Base-by-base conservation (phyloP, 2,329 filamentous ascomycete species). In the Bisporella sp. region DNA sequence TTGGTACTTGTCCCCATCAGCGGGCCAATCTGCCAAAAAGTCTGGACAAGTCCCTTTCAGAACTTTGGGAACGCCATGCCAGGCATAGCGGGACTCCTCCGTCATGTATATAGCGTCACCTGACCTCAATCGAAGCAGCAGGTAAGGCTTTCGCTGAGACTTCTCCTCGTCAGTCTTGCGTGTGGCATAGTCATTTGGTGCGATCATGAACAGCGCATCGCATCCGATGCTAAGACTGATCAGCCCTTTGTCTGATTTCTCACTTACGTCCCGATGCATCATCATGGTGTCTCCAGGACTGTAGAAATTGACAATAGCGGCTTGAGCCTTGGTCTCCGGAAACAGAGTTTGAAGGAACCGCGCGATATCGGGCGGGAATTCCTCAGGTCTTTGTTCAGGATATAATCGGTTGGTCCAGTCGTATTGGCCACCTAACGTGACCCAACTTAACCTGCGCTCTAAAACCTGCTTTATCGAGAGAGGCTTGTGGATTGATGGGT, bases 271-370 rank as follows among this genome's bases (percentile, higher is more conserved):
- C 8, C 93, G 83, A 70, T 97, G 93, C 67, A 96, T 79, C 71
- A 89, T 92, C 66, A 97, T 82, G 1, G 87, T 95, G 64, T 97
- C 92, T 21, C 89, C 88, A 0, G 93, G 88, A 0, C 83, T 87
- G 69, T 97, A 97, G 46, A 97, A 76, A 66, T 97, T 97, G 59
- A 96, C 81, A 56, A 97, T 97, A 37, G 93, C 92, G 1, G 93
- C 91, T 69, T 97, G 84, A 0, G 92, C 82, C 47, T 77, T 73
- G 11, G 91, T 93, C 8, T 81, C 75, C 0, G 89, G 87, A 58
- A 96, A 97, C 0, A 93, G 68, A 0, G 69, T 69, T 49, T 81
- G 74, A 1, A 96, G 71, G 6, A 96, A 77, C 1, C 64, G 66
- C 4, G 81, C 81, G 45, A 95, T 76, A 62, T 96, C 89, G 1